Percentiles rank a stretch among this genome's conserved stretches.
Conservation (phyloP, 352 stramenopile species). For the Pilasporangium apinafurcum region DNA sequence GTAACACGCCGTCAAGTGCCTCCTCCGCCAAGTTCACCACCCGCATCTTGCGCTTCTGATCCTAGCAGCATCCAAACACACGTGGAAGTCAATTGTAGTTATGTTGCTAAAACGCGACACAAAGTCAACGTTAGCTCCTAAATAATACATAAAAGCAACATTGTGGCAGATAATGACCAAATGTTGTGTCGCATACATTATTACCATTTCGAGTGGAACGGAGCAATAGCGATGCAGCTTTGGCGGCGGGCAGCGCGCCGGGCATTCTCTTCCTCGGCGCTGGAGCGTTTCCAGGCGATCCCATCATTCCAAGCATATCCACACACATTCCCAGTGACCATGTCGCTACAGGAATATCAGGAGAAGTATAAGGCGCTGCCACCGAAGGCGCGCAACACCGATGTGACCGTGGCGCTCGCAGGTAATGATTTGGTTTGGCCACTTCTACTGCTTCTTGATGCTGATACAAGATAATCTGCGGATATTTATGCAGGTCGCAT, state of each 20-base stretch:
- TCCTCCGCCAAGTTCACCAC: slow-evolving; percentile 55
- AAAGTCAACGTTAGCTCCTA: no score
- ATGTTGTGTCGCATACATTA: no score
- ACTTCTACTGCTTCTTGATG: background rate
- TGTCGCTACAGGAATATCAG: slow-evolving; percentile 58
- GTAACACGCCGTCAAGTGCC: slow-evolving; percentile 40
- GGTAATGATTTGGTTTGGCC: slow-evolving; percentile 11
- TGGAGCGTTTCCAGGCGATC: slow-evolving; percentile 54
- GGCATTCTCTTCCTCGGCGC: no score
- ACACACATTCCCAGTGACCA: slow-evolving; percentile 59
- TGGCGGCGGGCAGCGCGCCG: no score
- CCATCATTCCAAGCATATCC: slow-evolving; percentile 52
- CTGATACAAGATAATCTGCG: background rate
- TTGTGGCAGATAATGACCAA: no score
- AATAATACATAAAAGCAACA: no score
- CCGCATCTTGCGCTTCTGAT: no score
- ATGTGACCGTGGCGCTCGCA: slow-evolving; percentile 51
- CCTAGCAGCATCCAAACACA: no score
- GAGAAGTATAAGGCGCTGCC: slow-evolving; percentile 41
- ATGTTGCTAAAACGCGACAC: no score
- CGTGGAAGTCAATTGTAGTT: no score
- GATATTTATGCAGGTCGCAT: slow-evolving; percentile 36
- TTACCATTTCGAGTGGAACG: no score
- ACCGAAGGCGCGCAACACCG: slow-evolving; percentile 46
- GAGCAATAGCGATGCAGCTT: no score